Evolutionary conservation across 495 filamentous ascomycete genomes (phyloP).

Genomic region (Xylaria intraflava): DNA sequence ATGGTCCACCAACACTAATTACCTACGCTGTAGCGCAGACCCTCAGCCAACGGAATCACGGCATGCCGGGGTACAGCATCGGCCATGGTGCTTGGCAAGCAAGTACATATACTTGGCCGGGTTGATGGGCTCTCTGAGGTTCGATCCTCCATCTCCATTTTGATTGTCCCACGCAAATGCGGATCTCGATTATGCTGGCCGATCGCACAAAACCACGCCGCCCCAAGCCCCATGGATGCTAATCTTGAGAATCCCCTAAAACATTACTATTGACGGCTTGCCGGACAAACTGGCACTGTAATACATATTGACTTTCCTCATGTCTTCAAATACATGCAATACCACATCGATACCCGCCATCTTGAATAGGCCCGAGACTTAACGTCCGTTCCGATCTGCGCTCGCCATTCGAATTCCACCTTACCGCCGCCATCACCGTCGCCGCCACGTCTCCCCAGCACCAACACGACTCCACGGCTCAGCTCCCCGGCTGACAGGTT

Average conservation of each 20-base stretch:
- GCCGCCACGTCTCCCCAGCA: conserved; percentile 6
- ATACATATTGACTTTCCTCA: conserved; percentile 14
- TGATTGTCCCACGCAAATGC: conserved; percentile 6
- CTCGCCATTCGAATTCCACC: not conserved
- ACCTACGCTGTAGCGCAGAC: not conserved
- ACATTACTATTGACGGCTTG: conserved; percentile 28
- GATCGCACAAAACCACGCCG: conserved; percentile 24
- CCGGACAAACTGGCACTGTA: conserved; percentile 19
- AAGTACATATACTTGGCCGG: conserved; percentile 1
- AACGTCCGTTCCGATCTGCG: conserved; percentile 3
- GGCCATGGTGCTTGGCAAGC: not conserved
- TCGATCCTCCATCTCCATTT: not conserved
- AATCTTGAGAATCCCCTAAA: conserved; percentile 27
- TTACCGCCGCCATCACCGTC: not conserved
- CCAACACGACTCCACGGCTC: conserved; percentile 11
- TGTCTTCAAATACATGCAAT: not conserved
- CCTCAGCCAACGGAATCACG: too few relatives aligned
- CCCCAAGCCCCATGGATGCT: conserved; percentile 6
- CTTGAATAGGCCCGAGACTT: not conserved
- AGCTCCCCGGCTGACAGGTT: conserved; percentile 19
- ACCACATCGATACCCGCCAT: conserved; percentile 9
- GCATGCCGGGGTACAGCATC: not conserved
- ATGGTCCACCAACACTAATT: not conserved
- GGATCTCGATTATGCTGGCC: conserved; percentile 18
- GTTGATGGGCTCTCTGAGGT: not conserved